Evolutionary conservation across 2,329 filamentous ascomycete genomes (phyloP), one percentile per base, ranked within the genome.

Genomic region (Magnaporthiopsis rhizophila): DNA sequence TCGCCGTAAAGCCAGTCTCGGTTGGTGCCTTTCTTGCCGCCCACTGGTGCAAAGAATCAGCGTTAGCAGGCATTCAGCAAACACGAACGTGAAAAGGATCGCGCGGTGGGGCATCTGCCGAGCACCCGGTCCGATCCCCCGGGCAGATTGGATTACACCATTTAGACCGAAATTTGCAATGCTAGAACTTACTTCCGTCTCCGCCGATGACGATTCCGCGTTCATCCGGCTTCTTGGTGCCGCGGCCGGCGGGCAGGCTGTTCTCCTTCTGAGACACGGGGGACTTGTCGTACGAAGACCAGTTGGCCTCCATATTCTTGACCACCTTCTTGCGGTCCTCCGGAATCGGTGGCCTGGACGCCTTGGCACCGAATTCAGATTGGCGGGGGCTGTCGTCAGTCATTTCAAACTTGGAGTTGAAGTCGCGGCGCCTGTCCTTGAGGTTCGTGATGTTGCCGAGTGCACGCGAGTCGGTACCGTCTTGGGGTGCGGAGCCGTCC

Each of bases 351-450:
- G 80, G 74, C 70, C 71, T 73, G 70, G 69, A 64, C 70, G 24
- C 75, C 50, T 74, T 72, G 69, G 64, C 71, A 9, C 34, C 32
- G 32, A 34, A 75, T 45, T 75, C 69, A 64, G 79, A 79, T 24
- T 74, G 74, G 12, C 77, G 78, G 45, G 86, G 85, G 66, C 86
- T 86, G 57, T 86, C 80, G 73, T 96, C 92, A 8, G 82, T 81
- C 79, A 96, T 88, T 62, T 81, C 81, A 79, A 92, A 97, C 70
- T 97, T 91, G 26, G 87, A 76, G 61, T 87, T 87, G 69, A 96
- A 93, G 73, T 91, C 86, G 75, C 93, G 91, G 71, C 81, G 82
- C 64, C 91, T 89, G 74, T 88, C 85, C 72, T 87, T 86, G 65
- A 88, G 81, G 75, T 94, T 91, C 66, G 89, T 90, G 65, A 91